Base-by-base conservation (phyloP, 192 early-diverging fungal species). In the Podila verticillata region DNA sequence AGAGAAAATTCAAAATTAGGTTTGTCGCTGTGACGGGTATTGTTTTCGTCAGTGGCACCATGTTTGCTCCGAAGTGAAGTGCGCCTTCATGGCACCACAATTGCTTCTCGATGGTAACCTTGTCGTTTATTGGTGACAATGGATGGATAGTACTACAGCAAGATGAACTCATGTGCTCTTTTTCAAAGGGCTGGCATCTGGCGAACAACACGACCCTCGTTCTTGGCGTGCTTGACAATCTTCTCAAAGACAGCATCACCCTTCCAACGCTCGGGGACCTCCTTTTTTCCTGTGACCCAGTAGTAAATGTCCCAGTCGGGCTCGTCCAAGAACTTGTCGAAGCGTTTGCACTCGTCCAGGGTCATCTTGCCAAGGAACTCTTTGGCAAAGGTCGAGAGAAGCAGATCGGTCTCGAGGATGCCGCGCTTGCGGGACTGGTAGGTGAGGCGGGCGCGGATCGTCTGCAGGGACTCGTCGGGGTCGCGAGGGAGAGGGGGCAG, bases 221-320 rank as follows among this genome's bases (percentile, higher is more conserved):
- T 95, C 75, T 94, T 89, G 30, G 92, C 90, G 68, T 97, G 96
- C 60, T 90, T 88, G 48, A 86, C 85, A 62, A 98, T 80, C 73
- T 83, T 86, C 26, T 86, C 79, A 70, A 93, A 87, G 19, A 94
- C 88, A 0, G 67, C 26, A 79, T 88, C 89, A 0, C 65, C 61
- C 48, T 72, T 62, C 57, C 91, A 84, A 3, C 68, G 48, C n/a
- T 88, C 84, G 5, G 93, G 93, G 9, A 87, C 73, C 29, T 71
- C 70, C 48, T 92, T 93, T 71, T 93, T 92, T 28, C 82, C 73
- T 0, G 90, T 94, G 4, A 90, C 90, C 94, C 95, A 99, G 73
- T 98, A 96, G 73, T 94, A 99, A 58, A 99, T 95, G 80, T 98
- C 97, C 98, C 98, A 99, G 81, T 99, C 98, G 15, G 92, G 89